Percentiles rank a stretch among this genome's conserved stretches.
Evolutionary conservation across 257 asterid genomes (phyloP).

Genomic region (Gentiana dahurica): DNA sequence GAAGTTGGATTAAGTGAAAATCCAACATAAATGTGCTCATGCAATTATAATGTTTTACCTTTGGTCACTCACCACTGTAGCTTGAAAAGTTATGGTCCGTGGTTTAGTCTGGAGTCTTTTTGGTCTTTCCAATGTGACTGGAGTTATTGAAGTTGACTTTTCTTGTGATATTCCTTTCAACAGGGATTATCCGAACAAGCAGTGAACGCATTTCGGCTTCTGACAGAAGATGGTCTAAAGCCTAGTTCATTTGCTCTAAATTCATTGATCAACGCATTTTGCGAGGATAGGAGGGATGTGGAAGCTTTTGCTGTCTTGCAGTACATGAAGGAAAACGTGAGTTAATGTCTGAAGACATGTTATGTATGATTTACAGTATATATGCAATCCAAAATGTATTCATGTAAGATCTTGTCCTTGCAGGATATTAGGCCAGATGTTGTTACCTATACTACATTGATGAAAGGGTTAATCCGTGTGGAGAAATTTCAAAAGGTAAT

Average conservation of each 20-base stretch:
- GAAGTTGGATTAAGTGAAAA: too few species aligned
- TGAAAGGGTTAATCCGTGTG: constrained; percentile 84
- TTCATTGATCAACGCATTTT: constrained; percentile 81
- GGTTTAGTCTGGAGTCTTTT: not conserved
- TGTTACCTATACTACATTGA: constrained; percentile 90
- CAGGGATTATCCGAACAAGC: constrained; percentile 98
- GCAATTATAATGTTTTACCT: too few species aligned
- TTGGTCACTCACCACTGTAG: too few species aligned
- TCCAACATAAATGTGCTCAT: too few species aligned
- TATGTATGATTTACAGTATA: not conserved
- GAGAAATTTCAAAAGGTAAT: constrained; percentile 80
- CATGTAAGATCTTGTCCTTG: constrained; percentile 15
- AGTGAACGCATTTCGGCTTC: constrained; percentile 73
- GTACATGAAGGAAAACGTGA: constrained; percentile 92
- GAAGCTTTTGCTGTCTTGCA: constrained; percentile 90
- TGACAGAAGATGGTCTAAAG: constrained; percentile 86
- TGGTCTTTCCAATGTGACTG: not conserved
- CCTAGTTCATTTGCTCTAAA: constrained; percentile 86
- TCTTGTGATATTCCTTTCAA: constrained; percentile 6
- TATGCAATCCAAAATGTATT: constrained; percentile 1
- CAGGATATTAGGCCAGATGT: constrained; percentile 90
- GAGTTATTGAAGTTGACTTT: constrained; percentile 5
- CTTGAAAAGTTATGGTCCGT: not conserved
- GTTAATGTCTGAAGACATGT: constrained; percentile 9
- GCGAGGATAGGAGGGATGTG: constrained; percentile 84